Base-by-base conservation (phyloP, 108 stramenopile genomes). In the Schizochytrium sp. region DNA sequence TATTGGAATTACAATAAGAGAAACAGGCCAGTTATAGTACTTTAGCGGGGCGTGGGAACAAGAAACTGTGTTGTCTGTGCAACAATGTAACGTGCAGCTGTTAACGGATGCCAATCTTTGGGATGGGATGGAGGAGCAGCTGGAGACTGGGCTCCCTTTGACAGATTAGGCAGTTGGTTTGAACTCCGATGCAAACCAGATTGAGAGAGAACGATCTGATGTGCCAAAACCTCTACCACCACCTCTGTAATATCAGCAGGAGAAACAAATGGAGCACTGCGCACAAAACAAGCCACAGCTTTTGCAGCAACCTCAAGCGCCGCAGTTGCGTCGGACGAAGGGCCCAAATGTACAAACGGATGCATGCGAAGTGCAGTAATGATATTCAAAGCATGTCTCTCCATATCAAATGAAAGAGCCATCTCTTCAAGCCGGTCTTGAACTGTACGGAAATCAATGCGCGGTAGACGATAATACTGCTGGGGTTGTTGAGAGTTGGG, bases 101-200 rank as follows among this genome's bases (percentile, higher is more conserved):
- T 83, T 5, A 83, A n/a, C 15, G 76, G 76, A 40, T 83, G 76
- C 76, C 76, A 83, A 28, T 83, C 76, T 53, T 83, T 83, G 45
- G 3, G 76, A 28, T 83, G 76, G 2, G 76, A 83, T 47, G 76
- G 76, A 69, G 44, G 44, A 44, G 42, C 64, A 5, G 42, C 28
- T 8, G 42, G 40, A 15, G 64, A 10, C 13, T 17, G 10, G 57
- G 57, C 57, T 10, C 13, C 17, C 57, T 10, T 8, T 8, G 42
- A 44, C 64, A 15, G 10, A 7, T 7, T 8, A 38, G 64, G 64
- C 10, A 28, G 64, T 53, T 83, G 76, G 47, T 83, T 83, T 7
- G 64, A 38, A 15, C 64, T 69, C 19, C 64, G 64, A 7, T 69
- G 64, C 64, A 69, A 15, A 15, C 64, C 64, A n/a, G 76, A 83